phyloP scores from a whole-genome alignment of 1,284 basidiomycete genomes.

The Cryptococcus deneoformans region DNA sequence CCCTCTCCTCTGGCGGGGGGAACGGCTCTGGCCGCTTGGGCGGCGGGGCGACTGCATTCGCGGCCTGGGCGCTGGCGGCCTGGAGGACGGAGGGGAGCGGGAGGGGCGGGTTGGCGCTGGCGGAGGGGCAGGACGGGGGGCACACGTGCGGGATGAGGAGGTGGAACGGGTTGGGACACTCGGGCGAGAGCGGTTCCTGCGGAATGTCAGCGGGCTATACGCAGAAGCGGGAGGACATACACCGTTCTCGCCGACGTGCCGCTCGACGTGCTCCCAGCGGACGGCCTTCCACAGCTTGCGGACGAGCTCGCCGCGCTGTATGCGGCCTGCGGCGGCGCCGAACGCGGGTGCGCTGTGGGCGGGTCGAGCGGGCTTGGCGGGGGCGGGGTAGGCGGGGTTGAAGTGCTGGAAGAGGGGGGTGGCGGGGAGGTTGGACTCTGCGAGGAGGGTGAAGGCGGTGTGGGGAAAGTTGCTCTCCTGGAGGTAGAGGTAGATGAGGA shows the following conservation, averaged over 20 bases:
- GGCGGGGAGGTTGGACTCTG: slow-evolving; percentile 37
- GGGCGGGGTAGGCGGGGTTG: slow-evolving; percentile 32
- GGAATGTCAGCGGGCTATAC: too few relatives aligned
- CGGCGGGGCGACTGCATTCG: too few relatives aligned
- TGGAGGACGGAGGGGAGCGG: slow-evolving; percentile 19
- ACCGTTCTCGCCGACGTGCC: slow-evolving; percentile 30
- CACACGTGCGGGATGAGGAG: slow-evolving; percentile 39
- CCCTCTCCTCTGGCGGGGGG: slow-evolving; percentile 15
- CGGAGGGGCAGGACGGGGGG: slow-evolving; percentile 26
- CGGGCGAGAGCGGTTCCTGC: slow-evolving; percentile 23
- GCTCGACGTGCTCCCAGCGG: slow-evolving; percentile 44
- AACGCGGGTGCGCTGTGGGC: too few relatives aligned
- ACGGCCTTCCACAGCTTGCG: slow-evolving; percentile 45
- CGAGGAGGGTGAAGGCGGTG: slow-evolving; percentile 41
- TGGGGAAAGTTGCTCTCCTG: slow-evolving; percentile 48
- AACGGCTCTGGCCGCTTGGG: slow-evolving; percentile 33
- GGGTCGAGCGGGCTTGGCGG: too few relatives aligned
- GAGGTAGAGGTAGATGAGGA: slow-evolving; percentile 47
- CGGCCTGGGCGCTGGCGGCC: too few relatives aligned
- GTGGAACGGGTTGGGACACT: slow-evolving; percentile 41
- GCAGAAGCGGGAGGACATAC: too few relatives aligned
- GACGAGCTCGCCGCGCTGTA: slow-evolving; percentile 44
- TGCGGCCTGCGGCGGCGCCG: too few relatives aligned
- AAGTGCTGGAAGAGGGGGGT: slow-evolving; percentile 42
- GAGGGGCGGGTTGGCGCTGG: slow-evolving; percentile 23